Percentiles rank a stretch among this genome's conserved stretches.
Conservation (phyloP, 192 early-diverging fungal species). For the Glomus cerebriforme region DNA sequence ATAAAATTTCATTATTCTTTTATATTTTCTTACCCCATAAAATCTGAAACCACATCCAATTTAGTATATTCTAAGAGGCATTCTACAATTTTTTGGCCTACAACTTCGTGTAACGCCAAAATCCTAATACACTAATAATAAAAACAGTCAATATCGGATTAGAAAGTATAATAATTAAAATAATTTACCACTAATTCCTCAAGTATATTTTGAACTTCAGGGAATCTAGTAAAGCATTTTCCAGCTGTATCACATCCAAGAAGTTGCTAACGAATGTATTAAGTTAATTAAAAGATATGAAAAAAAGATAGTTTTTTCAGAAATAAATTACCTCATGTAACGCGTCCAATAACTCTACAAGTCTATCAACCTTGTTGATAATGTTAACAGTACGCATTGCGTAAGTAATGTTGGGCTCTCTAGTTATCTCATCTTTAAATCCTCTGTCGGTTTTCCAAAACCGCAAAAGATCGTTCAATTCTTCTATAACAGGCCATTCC, state of each 20-base stretch:
- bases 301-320: background rate
- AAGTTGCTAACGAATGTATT: background rate
- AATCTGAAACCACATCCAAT: background rate
- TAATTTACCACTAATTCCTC: conserved; percentile 23
- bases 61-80: conserved; percentile 27
- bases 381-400: background rate
- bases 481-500: conserved; percentile 13
- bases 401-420: background rate
- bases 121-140: conserved; percentile 14
- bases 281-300: background rate
- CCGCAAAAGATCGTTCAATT: background rate
- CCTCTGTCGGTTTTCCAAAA: background rate
- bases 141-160: background rate
- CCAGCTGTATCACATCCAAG: background rate
- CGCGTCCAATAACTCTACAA: background rate
- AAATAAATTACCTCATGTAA: conserved; percentile 23
- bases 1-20: background rate
- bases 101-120: background rate
- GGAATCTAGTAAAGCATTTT: conserved; percentile 7
- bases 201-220: conserved; percentile 7
- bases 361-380: conserved; percentile 9
- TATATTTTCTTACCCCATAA: background rate
- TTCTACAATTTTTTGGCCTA: conserved; percentile 8
- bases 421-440: no score
- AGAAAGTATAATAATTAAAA: background rate